Percentiles rank a stretch among this genome's conserved stretches.
Evolutionary conservation across 108 stramenopile genomes (phyloP).

Genomic region (Seminavis robusta): DNA sequence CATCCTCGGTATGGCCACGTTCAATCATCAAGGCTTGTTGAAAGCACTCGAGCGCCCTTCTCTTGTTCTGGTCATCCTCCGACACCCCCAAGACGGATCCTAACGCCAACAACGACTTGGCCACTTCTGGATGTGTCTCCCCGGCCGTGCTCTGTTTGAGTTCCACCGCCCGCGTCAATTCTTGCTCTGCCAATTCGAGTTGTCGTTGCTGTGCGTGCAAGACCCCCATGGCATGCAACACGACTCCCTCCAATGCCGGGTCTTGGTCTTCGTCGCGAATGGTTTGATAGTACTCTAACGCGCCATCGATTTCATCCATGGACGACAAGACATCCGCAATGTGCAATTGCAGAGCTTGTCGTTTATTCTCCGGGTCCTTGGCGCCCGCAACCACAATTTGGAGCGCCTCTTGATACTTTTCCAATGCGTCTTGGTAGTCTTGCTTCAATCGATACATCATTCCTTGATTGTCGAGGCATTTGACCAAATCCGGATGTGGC

Average conservation of each 20-base stretch:
- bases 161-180: conserved; percentile 22
- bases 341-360: conserved; percentile 26
- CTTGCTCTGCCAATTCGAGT: conserved; percentile 22
- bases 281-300: conserved; percentile 19
- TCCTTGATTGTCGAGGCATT: conserved; percentile 47
- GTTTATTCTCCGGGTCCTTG: not conserved
- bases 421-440: conserved; percentile 30
- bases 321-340: conserved; percentile 32
- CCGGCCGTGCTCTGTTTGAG: conserved; percentile 27
- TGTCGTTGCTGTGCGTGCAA: conserved; percentile 30
- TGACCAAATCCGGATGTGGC: conserved; percentile 21
- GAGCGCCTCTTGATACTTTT: conserved; percentile 41
- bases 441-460: conserved; percentile 32
- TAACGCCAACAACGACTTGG: conserved; percentile 32
- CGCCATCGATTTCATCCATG: conserved; percentile 24
- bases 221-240: conserved; percentile 39
- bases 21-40: conserved; percentile 41
- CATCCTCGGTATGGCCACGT: conserved; percentile 27
- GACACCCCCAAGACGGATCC: conserved; percentile 35
- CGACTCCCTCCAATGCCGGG: conserved; percentile 30
- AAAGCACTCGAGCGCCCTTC: conserved; percentile 37
- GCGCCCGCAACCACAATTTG: conserved; percentile 25
- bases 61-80: conserved; percentile 17
- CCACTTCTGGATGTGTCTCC: conserved; percentile 43
- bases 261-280: not conserved